phyloP scores from a whole-genome alignment of 2,329 filamentous ascomycete genomes.

The Ilyonectria destructans region DNA sequence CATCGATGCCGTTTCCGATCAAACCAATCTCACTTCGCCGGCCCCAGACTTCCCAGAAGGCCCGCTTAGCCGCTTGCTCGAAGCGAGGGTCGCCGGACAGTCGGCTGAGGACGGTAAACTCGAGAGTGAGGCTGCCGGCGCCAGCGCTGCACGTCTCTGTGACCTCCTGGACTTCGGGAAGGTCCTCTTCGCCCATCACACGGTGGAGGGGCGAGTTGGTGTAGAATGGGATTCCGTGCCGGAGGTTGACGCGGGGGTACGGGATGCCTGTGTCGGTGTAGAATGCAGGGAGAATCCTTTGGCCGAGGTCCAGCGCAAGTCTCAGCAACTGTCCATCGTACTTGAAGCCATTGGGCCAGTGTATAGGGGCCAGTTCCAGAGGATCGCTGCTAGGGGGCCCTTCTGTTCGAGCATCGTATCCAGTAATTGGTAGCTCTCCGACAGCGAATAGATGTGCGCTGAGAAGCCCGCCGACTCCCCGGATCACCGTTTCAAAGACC shows the following conservation, averaged over 20 bases:
- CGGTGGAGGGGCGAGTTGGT: conserved; percentile 85
- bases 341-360: conserved; percentile 83
- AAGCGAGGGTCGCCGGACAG: conserved; percentile 91
- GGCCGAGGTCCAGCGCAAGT: conserved; percentile 88
- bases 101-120: conserved; percentile 92
- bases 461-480: conserved; percentile 90
- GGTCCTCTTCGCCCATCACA: conserved; percentile 55
- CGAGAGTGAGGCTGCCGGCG: conserved; percentile 94
- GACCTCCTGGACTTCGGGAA: conserved; percentile 74
- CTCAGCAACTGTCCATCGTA: conserved; percentile 93
- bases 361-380: conserved; percentile 70
- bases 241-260: conserved; percentile 94
- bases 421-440: conserved; percentile 88
- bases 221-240: conserved; percentile 93
- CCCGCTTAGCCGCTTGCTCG: conserved; percentile 89
- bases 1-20: conserved; percentile 92
- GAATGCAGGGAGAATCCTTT: conserved; percentile 91
- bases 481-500: conserved; percentile 97
- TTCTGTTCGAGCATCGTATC: conserved; percentile 74
- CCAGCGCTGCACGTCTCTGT: conserved; percentile 98
- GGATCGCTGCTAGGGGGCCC: conserved; percentile 54
- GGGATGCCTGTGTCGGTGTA: conserved; percentile 92
- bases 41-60: conserved; percentile 98
- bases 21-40: conserved; percentile 88
- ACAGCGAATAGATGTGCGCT: conserved; percentile 95